Evolutionary conservation across 169 alveolate genomes (phyloP), one percentile per base, ranked within the genome.

Genomic region (Plasmodium berghei): DNA sequence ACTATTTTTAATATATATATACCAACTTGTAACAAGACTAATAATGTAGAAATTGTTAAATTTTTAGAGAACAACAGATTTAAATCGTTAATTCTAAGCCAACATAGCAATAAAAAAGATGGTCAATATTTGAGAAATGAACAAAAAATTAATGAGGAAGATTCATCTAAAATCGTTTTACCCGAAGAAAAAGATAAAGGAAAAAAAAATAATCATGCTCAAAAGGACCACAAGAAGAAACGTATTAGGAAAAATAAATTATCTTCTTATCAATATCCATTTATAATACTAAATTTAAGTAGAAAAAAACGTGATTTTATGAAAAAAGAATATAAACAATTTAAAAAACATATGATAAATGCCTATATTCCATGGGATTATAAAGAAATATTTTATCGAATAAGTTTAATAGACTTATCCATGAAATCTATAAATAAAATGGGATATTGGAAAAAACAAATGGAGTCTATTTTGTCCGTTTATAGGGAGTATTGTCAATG

Each of bases 321-420:
- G 28, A 85, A 49, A 52, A 49, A 58, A 64, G 42, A 20, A 14
- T 18, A 85, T 40, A 56, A 62, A 5, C 14, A 85, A 20, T 48
- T 85, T 28, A 48, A 69, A 70, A 85, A 70, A 4, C 16, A 46
- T 18, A 34, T 85, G 42, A 73, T 34, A 48, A 45, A 48, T 46
- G 24, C 58, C 14, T 85, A 69, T 70, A 63, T 85, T 18, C 46
- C 63, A 8, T 45, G 64, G 5, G 20, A 61, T n/a, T 24, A 72
- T 59, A 85, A 67, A 54, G 3, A 69, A 48, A 42, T 85, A 69
- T 85, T 45, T 70, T 85, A 85, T 62, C 91, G 91, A 40, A 85
- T 85, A 20, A 85, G 87, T 18, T 58, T 85, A 61, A 85, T 85
- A 56, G 91, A 85, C 72, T 9, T 85, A 46, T 69, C 91, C 34